These are phyloP conservation scores for Phragmites australis DNA, from an alignment of 176 grass and related monocot species.

Conservation along the genomic window DNA sequence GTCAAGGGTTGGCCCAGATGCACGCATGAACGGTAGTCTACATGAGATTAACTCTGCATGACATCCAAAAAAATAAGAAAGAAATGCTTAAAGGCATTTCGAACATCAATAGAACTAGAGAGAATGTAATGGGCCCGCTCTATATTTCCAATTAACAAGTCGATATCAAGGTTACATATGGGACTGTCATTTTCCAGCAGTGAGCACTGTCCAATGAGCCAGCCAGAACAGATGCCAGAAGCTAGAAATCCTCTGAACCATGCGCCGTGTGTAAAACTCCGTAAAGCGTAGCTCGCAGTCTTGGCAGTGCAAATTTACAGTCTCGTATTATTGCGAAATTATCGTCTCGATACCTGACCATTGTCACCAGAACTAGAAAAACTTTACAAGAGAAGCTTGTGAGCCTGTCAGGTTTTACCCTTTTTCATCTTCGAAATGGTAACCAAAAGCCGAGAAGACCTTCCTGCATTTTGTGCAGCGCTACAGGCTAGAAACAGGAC, in stretches of 20 bases:
- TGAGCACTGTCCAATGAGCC: background rate
- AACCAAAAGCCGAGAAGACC: background rate
- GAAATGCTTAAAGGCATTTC: background rate
- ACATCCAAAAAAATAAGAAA: background rate
- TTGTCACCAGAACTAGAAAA: background rate
- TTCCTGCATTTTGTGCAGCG: conserved; percentile 34
- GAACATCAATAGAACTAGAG: background rate
- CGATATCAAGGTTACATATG: background rate
- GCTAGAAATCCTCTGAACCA: background rate
- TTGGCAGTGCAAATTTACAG: background rate
- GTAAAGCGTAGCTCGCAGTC: background rate
- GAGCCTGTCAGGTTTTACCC: background rate
- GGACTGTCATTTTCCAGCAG: background rate
- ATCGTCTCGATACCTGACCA: background rate
- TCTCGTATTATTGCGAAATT: background rate
- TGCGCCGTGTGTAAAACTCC: background rate
- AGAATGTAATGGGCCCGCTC: background rate
- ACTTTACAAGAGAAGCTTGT: background rate
- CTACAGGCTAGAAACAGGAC: conserved; percentile 4
- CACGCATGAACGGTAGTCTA: background rate
- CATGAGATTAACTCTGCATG: too few species aligned
- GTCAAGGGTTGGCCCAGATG: conserved; percentile 17
- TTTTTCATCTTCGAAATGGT: background rate
- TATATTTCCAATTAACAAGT: background rate
- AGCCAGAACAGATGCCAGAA: too few species aligned